phyloP scores from a whole-genome alignment of 345 rosid species.

The Eucalyptus melliodora region DNA sequence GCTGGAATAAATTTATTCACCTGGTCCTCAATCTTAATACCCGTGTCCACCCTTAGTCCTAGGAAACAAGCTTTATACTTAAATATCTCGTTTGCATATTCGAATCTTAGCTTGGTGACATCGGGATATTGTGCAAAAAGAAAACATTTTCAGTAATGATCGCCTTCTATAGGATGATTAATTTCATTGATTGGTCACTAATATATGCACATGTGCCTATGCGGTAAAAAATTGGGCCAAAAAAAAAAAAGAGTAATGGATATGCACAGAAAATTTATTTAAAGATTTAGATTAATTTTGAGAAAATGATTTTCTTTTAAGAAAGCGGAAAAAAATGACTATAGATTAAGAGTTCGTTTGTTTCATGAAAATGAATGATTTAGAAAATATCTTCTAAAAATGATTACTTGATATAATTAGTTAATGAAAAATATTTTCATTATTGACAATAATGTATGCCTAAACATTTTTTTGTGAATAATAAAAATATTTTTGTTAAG shows the following conservation, averaged over 20 bases:
- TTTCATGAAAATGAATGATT: too few relatives aligned
- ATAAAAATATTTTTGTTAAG: too few relatives aligned
- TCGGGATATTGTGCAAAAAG: neutral
- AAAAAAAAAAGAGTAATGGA: neutral
- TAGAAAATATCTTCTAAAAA: too few relatives aligned
- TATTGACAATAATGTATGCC: too few relatives aligned
- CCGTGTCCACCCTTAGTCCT: neutral
- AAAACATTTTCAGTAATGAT: neutral
- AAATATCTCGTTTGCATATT: neutral
- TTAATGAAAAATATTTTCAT: too few relatives aligned
- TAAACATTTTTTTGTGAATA: rapidly evolving
- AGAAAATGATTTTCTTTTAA: neutral
- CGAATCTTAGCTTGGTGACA: neutral
- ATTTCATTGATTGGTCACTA: neutral
- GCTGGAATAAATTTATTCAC: neutral
- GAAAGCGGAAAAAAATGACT: neutral
- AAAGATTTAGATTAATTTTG: neutral
- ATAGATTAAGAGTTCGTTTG: neutral
- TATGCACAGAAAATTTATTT: neutral
- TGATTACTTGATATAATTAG: too few relatives aligned
- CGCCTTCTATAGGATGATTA: neutral
- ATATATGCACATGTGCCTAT: neutral
- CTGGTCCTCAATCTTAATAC: neutral
- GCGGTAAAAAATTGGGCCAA: neutral
- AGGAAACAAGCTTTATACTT: neutral